Conservation (phyloP, 2,329 filamentous ascomycete species). For the Lachnellula arida region DNA sequence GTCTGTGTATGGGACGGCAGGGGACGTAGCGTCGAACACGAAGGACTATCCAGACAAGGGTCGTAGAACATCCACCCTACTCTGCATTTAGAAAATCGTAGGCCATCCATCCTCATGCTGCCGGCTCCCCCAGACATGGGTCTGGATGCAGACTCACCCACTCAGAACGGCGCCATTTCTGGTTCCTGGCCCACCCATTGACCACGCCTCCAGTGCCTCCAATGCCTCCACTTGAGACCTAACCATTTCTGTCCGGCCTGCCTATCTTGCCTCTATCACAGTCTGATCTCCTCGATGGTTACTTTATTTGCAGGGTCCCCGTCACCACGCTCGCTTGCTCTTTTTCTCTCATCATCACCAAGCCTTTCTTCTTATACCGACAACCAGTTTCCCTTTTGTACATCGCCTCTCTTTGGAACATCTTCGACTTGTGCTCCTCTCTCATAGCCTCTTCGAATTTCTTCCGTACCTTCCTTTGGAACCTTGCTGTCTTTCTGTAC, state of each 20-base stretch:
- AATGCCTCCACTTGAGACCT: constrained; percentile 19
- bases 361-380: constrained; percentile 32
- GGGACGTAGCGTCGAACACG: constrained; percentile 21
- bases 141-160: constrained; percentile 14
- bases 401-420: constrained; percentile 31
- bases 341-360: constrained; percentile 23
- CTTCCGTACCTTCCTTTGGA: constrained; percentile 34
- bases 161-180: constrained; percentile 7
- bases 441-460: constrained; percentile 30
- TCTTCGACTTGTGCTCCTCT: constrained; percentile 31
- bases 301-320: constrained; percentile 34
- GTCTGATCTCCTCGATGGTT: constrained; percentile 27
- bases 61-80: constrained; percentile 3
- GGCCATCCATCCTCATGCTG: constrained; percentile 24
- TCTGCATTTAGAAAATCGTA: constrained; percentile 8
- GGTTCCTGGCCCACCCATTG: constrained; percentile 25
- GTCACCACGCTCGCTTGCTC: constrained; percentile 29
- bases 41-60: constrained; percentile 6
- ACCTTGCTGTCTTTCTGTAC: constrained; percentile 28
- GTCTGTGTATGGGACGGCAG: not conserved
- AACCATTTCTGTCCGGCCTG: constrained; percentile 22
- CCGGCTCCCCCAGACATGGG: constrained; percentile 24
- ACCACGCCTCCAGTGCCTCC: constrained; percentile 1
- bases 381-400: constrained; percentile 31
- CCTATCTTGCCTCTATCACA: constrained; percentile 30